Conservation (phyloP, 345 rosid species). For the Salix viminalis region DNA sequence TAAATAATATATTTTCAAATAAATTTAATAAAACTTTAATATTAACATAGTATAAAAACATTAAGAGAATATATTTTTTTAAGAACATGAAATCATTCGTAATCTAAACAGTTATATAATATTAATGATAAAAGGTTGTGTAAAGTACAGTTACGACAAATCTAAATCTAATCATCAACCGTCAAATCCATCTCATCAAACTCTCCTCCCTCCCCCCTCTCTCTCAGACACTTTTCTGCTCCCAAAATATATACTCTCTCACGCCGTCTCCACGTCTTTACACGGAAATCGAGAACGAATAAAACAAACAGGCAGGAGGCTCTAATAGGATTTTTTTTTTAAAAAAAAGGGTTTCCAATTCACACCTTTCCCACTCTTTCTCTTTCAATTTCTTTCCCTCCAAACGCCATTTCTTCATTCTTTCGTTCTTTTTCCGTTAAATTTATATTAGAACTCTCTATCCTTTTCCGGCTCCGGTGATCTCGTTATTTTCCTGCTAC, state of each 20-base stretch:
- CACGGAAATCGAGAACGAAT: neutral
- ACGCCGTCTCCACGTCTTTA: neutral
- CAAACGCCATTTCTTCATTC: conserved; percentile 11
- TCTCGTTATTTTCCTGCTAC: neutral
- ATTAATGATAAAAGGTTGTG: neutral
- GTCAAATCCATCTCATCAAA: neutral
- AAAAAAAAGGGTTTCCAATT: conserved; percentile 27
- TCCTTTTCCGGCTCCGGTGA: neutral
- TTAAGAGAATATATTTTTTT: too few species aligned
- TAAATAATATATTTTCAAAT: too few species aligned
- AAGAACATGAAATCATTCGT: too few species aligned
- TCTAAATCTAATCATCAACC: neutral
- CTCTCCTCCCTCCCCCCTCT: neutral
- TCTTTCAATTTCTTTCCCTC: conserved; percentile 29
- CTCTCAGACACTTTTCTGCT: neutral
- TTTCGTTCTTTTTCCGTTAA: neutral
- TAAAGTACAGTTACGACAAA: neutral
- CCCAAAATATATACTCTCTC: neutral
- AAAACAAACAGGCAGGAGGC: neutral
- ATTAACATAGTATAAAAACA: too few species aligned
- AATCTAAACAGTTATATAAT: too few species aligned
- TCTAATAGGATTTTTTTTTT: neutral
- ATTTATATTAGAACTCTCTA: neutral
- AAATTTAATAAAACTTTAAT: too few species aligned
- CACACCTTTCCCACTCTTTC: neutral